Base-by-base conservation (phyloP, 345 rosid genomes). In the Dipteronia sinensis region DNA sequence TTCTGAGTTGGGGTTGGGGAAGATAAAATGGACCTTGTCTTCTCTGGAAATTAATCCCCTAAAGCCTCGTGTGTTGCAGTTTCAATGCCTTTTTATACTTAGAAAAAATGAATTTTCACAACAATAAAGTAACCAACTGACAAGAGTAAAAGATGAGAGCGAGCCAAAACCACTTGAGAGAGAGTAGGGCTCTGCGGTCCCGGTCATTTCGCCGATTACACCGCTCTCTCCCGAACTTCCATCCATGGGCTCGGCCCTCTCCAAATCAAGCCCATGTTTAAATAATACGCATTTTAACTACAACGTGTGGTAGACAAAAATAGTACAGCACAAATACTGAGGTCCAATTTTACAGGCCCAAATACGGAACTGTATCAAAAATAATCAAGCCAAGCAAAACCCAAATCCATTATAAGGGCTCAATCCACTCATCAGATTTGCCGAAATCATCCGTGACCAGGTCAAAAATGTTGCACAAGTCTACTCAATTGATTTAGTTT, bases 181-280 rank as follows among this genome's bases (percentile, higher is more conserved):
- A 77, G 75, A 70, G 31, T 77, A 70, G 80, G 80, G 70, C 79
- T 58, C 61, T 42, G 74, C 42, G 79, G 79, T 44, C 46, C 59
- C 80, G 80, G 80, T 77, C 80, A 19, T 62, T 15, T 10, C 61
- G 80, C 80, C 80, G 64, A 63, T 62, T 42, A 31, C 64, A 70
- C 70, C 65, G 75, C 73, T 61, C 34, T 23, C 38, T 13, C 56
- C 17, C 38, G 38, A 34, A 6, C 23, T 10, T 5, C 5, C 62
- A 22, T 16, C 22, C 15, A 46, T 46, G 66, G 31, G 19, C 38
- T 6, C 49, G 72, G 29, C 49, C 27, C 27, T 27, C 27, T 27
- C 27, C 27, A 27, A 27, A 27, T 27, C 27, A 27, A 27, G 27
- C 27, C 27, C 27, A 27, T 27, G 1, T 27, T 27, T 27, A 27